Evolutionary conservation across 2,329 filamentous ascomycete genomes (phyloP).

Genomic region (Colletotrichum sp.): DNA sequence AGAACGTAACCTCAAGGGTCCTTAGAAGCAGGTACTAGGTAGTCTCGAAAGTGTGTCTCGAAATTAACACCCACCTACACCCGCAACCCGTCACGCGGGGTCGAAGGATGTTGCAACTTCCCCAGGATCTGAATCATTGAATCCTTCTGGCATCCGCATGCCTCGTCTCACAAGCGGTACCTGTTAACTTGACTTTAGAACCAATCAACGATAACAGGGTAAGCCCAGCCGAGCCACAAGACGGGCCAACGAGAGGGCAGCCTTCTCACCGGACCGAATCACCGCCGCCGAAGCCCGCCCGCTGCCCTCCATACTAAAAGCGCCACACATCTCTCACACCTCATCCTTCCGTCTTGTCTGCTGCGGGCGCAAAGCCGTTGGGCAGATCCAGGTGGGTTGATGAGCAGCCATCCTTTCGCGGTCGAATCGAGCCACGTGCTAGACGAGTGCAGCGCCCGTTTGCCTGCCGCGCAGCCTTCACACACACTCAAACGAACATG

Average conservation of each 20-base stretch:
- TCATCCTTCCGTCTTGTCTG: neutral
- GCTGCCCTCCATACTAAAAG: neutral
- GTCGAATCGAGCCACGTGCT: neutral
- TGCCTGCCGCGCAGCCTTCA: neutral
- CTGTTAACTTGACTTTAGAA: too few relatives aligned
- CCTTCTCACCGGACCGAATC: neutral
- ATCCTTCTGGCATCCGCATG: neutral
- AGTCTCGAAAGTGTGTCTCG: neutral
- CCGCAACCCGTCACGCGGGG: neutral
- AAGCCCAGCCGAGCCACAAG: neutral
- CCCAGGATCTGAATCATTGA: neutral
- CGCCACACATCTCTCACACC: neutral
- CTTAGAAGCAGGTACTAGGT: neutral
- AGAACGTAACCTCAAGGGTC: neutral
- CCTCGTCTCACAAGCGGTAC: neutral
- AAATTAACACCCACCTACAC: neutral
- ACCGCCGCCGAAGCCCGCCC: neutral
- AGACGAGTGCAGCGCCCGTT: neutral
- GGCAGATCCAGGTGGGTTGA: neutral
- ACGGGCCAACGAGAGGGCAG: neutral
- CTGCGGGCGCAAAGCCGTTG: neutral
- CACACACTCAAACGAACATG: neutral
- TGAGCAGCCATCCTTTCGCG: neutral
- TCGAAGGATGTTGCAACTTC: neutral
- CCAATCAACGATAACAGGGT: neutral